Evolutionary conservation across 2,329 filamentous ascomycete species (phyloP), one percentile per base, ranked within the genome.

Genomic region (Xylaria sp.): DNA sequence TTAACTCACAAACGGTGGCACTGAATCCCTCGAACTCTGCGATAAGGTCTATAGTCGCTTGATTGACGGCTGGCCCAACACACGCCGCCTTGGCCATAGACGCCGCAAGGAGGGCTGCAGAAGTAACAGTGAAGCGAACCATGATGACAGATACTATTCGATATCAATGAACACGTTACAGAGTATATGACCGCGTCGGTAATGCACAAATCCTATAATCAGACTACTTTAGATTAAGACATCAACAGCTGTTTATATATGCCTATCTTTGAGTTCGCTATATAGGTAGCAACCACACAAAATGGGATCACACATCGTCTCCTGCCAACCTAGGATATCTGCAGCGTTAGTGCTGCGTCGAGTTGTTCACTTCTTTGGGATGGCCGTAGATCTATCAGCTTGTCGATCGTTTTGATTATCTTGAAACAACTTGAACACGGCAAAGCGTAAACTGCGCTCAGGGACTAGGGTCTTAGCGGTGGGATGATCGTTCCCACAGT

Each of bases 1-100:
- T 58, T 41, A 1, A 1, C 65, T 59, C 63, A 67, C 65, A 67
- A 48, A 63, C 52, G 23, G 50, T 44, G n/a, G 65, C 41, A 44
- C 41, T 59, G 44, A 63, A 67, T 20, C 65, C 60, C 65, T 67
- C 65, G 9, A 58, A 67, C 60, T 39, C 41, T 25, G 52, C 34
- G 34, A 67, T 67, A 6, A 67, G 55, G 28, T 63, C 55, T 15
- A 67, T 25, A 2, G 65, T 67, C 7, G 65, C 65, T 58, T 58
- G 46, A 37, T 67, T 67, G 15, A 64, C 60, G 23, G 59, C 41
- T 12, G 65, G 65, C 1, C 65, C 65, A 18, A 39, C 44, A 28
- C 65, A 67, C 4, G 52, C 54, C 20, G 55, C 34, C 28, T 52
- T 34, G 34, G 65, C 39, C 18, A 44, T 50, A 44, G 58, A 34